Evolutionary conservation across 1,284 basidiomycete genomes (phyloP).

Genomic region (Tilletia setariae): DNA sequence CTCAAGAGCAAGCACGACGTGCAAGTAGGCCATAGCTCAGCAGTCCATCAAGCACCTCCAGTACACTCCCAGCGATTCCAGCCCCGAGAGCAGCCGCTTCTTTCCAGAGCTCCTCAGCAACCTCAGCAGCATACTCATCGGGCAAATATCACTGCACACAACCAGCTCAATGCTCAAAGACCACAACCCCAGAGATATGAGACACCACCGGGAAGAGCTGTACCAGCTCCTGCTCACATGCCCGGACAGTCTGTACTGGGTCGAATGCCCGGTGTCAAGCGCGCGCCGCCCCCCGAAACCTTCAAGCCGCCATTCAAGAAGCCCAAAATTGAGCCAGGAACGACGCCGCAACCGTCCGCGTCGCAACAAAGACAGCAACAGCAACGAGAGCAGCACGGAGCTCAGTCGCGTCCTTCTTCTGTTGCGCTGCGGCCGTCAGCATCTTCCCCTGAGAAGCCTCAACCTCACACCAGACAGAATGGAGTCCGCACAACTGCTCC

Average conservation of each 20-base stretch:
- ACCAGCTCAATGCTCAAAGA: background rate
- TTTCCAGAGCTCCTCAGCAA: background rate
- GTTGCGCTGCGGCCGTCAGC: no score
- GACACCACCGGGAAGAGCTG: background rate
- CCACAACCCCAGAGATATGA: background rate
- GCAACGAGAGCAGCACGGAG: background rate
- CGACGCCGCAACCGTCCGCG: no score
- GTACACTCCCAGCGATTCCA: no score
- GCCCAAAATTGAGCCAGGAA: constrained; percentile 2
- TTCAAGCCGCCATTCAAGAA: constrained; percentile 16
- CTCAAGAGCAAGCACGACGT: background rate
- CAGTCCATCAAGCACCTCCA: no score
- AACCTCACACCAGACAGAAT: no score
- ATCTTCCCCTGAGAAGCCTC: no score
- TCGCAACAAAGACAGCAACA: background rate
- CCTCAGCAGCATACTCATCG: background rate
- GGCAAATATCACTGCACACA: background rate
- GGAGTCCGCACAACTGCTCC: no score
- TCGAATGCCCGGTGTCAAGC: background rate
- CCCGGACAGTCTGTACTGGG: background rate
- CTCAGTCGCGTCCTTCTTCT: background rate
- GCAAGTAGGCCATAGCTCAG: background rate
- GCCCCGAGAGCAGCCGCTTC: no score
- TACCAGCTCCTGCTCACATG: background rate
- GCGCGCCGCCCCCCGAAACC: background rate